Evolutionary conservation across 148 eudicot genomes (phyloP).

Genomic region (Camellia lanceoleosa): DNA sequence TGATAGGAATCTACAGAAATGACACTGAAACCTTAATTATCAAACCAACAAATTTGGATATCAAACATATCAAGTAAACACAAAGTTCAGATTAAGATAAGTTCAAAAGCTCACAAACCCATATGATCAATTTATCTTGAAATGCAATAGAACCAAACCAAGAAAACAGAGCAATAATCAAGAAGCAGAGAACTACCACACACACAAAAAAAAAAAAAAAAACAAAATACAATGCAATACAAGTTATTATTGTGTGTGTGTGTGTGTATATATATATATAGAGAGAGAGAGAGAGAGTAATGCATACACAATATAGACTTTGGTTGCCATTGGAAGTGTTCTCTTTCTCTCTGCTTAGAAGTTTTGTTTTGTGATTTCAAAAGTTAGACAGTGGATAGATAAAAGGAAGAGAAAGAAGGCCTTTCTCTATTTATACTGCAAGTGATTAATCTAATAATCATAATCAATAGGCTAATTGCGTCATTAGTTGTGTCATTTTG

Average conservation of each 20-base stretch:
- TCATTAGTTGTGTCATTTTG: background rate
- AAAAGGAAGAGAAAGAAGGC: background rate
- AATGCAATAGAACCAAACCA: background rate
- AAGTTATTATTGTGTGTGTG: background rate
- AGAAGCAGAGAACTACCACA: background rate
- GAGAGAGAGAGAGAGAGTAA: background rate
- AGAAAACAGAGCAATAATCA: background rate
- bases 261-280: background rate
- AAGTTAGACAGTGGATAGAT: background rate
- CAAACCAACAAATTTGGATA: background rate
- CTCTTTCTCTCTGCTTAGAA: background rate
- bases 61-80: background rate
- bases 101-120: background rate
- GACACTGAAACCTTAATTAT: background rate
- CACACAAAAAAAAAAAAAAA: no score
- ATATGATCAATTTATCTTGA: background rate
- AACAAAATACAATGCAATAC: background rate
- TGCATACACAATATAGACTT: constrained; percentile 61
- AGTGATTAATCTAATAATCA: background rate
- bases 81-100: background rate
- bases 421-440: background rate
- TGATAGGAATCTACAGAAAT: background rate
- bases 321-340: constrained; percentile 46
- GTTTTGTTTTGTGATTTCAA: constrained; percentile 5
- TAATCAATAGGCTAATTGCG: background rate